Percentiles rank a stretch among this genome's conserved stretches.
Evolutionary conservation across 371 early-diverging fungal genomes (phyloP).

Genomic region (Amoeboaphelidium protococcarum): DNA sequence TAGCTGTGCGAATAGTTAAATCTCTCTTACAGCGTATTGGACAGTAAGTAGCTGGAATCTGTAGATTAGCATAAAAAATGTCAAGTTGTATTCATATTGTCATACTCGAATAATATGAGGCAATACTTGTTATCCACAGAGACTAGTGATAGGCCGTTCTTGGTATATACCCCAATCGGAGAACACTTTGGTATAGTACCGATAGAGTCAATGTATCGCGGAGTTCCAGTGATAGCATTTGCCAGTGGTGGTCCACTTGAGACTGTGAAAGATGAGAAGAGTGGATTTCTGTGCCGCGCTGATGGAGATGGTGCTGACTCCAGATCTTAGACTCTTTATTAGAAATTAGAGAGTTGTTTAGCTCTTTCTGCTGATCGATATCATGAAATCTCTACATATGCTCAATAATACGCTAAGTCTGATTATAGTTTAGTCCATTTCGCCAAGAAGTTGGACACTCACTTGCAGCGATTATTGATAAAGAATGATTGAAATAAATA

Average conservation of each 20-base stretch:
- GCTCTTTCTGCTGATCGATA: too few species aligned
- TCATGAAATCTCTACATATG: too few species aligned
- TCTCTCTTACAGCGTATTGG: slow-evolving; percentile 7
- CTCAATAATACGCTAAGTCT: too few species aligned
- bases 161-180: slow-evolving; percentile 71
- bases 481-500: too few species aligned
- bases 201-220: slow-evolving; percentile 75
- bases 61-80: not conserved
- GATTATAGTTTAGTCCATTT: too few species aligned
- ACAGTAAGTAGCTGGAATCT: not conserved
- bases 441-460: too few species aligned
- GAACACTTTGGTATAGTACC: slow-evolving; percentile 94
- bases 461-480: too few species aligned
- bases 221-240: slow-evolving; percentile 58
- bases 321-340: too few species aligned
- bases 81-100: not conserved
- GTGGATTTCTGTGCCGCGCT: slow-evolving; percentile 43
- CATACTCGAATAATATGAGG: not conserved
- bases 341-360: too few species aligned
- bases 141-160: slow-evolving; percentile 14
- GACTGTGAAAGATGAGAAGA: slow-evolving; percentile 34
- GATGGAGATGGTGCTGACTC: slow-evolving; percentile 14
- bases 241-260: slow-evolving; percentile 68
- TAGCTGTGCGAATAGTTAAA: slow-evolving; percentile 18
- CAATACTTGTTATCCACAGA: not conserved